Evolutionary conservation across 1,284 basidiomycete species (phyloP).

Genomic region (Pseudozyma sp.): DNA sequence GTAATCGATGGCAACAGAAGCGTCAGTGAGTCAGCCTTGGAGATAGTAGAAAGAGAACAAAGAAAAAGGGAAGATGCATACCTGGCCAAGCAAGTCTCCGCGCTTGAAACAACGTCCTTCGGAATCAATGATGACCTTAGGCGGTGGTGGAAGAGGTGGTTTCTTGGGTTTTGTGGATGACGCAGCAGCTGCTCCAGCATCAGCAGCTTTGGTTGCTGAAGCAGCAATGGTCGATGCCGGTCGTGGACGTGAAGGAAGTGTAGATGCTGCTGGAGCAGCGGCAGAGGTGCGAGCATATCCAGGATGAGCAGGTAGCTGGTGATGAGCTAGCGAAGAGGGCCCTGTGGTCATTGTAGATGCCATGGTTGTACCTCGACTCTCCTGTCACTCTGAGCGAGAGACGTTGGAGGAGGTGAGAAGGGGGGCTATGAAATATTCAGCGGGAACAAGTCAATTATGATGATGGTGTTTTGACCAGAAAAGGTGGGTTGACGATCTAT

Average conservation of each 20-base stretch:
- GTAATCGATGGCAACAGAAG: not conserved
- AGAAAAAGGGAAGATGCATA: constrained; percentile 12
- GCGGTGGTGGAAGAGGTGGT: constrained; percentile 60
- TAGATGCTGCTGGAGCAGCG: constrained; percentile 17
- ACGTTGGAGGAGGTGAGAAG: not conserved
- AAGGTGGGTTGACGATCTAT: not conserved
- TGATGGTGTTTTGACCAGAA: not conserved
- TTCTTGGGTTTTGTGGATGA: constrained; percentile 50
- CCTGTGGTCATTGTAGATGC: constrained; percentile 42
- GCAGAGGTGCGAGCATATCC: constrained; percentile 34
- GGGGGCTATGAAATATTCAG: not conserved
- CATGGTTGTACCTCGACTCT: constrained; percentile 12
- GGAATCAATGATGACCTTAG: constrained; percentile 60
- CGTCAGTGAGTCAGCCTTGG: not conserved
- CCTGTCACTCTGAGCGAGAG: not conserved
- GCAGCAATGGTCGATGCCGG: constrained; percentile 30
- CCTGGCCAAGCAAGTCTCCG: constrained; percentile 60
- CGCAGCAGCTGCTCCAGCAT: constrained; percentile 10
- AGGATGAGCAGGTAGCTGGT: constrained; percentile 28
- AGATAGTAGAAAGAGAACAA: not conserved
- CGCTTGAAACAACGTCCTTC: constrained; percentile 54
- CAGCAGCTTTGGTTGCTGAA: constrained; percentile 4
- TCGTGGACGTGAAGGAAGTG: constrained; percentile 26
- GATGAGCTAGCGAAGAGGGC: constrained; percentile 26
- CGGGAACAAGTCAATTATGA: not conserved